Evolutionary conservation across 495 filamentous ascomycete genomes (phyloP).

Genomic region (Entonaema liquescens): DNA sequence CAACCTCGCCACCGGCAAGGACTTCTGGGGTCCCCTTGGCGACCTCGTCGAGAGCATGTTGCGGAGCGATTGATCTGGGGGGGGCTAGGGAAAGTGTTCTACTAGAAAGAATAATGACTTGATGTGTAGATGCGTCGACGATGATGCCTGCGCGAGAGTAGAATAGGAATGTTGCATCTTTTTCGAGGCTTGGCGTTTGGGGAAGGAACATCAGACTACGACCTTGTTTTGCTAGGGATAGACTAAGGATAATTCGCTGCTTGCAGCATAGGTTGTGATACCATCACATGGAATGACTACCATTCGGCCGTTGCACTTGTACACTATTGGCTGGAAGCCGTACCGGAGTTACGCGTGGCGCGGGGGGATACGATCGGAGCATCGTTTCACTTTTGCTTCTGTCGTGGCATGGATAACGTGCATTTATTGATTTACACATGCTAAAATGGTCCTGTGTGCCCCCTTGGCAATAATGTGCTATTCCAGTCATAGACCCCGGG

Average conservation of each 20-base stretch:
- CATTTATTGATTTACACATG: conserved; percentile 38
- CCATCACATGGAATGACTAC: background rate
- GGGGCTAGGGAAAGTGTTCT: too few species aligned
- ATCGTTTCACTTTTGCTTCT: conserved; percentile 23
- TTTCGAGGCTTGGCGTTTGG: conserved; percentile 41
- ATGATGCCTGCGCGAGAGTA: conserved; percentile 24
- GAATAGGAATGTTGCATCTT: conserved; percentile 30
- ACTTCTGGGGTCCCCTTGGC: conserved; percentile 96
- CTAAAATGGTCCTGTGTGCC: conserved; percentile 26
- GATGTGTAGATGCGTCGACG: conserved; percentile 21
- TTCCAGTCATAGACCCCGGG: conserved; percentile 23
- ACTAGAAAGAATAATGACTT: background rate
- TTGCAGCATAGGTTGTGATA: conserved; percentile 13
- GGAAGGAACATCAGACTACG: conserved; percentile 24
- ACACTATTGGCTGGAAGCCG: conserved; percentile 14
- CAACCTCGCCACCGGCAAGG: conserved; percentile 85
- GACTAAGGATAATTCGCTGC: conserved; percentile 38
- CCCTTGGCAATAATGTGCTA: conserved; percentile 15
- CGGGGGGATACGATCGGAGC: conserved; percentile 17
- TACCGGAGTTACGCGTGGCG: conserved; percentile 16
- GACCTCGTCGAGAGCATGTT: conserved; percentile 98
- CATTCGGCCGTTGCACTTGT: conserved; percentile 18
- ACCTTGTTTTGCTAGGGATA: conserved; percentile 27
- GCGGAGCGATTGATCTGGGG: conserved; percentile 81
- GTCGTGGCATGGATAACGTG: conserved; percentile 34